Conservation (phyloP, 2,329 filamentous ascomycete genomes). For the Cryoendolithus antarcticus region DNA sequence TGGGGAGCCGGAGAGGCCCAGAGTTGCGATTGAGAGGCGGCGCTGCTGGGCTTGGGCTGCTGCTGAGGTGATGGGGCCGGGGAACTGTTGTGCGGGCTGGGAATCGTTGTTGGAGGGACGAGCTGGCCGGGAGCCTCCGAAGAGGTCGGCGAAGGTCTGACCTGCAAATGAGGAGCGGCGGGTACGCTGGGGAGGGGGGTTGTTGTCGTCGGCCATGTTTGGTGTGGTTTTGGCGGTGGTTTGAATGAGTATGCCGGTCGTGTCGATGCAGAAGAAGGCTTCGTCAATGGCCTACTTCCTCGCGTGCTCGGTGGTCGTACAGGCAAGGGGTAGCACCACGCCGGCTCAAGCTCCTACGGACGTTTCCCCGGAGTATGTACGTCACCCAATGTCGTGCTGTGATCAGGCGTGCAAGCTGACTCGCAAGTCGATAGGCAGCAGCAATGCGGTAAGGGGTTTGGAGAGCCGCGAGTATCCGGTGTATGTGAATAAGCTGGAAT, state of each 20-base stretch:
- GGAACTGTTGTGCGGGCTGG: conserved; percentile 19
- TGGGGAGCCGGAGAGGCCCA: conserved; percentile 34
- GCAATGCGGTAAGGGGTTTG: too few species aligned
- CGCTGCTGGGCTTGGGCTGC: conserved; percentile 38
- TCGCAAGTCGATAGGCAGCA: too few species aligned
- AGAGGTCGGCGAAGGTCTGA: conserved; percentile 37
- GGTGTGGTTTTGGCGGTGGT: not conserved
- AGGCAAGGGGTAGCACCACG: too few species aligned
- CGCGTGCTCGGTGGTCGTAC: too few species aligned
- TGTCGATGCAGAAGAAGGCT: not conserved
- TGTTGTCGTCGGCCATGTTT: conserved; percentile 26
- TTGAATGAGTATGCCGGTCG: not conserved
- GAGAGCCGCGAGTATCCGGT: too few species aligned
- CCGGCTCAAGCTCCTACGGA: too few species aligned
- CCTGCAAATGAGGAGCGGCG: conserved; percentile 37
- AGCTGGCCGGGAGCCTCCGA: conserved; percentile 24
- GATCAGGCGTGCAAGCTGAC: too few species aligned
- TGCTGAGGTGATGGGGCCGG: conserved; percentile 36
- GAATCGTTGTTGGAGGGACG: conserved; percentile 22
- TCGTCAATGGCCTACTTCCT: too few species aligned
- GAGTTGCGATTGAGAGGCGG: conserved; percentile 37
- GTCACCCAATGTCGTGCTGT: too few species aligned
- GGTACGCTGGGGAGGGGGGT: conserved; percentile 26
- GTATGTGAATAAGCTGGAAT: too few species aligned
- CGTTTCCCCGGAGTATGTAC: too few species aligned